Conservation (phyloP, 805 yeast genomes). For the Hanseniaspora taiwanica region DNA sequence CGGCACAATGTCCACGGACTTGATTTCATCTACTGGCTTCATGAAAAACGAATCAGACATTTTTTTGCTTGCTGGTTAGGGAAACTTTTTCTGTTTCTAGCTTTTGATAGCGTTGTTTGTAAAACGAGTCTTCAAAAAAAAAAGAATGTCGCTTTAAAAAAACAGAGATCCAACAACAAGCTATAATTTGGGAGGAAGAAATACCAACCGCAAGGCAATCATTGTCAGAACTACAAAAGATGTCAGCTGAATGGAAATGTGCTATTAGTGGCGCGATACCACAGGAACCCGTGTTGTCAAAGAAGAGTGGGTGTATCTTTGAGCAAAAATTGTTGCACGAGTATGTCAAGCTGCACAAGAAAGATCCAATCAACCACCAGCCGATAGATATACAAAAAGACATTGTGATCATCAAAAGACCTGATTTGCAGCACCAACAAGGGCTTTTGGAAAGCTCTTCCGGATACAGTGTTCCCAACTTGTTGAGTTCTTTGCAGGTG, state of each 20-base stretch:
- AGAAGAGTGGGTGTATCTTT: constrained; percentile 55
- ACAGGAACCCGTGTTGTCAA: constrained; percentile 62
- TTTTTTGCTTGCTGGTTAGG: not conserved
- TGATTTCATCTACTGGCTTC: constrained; percentile 2
- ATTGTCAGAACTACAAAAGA: not conserved
- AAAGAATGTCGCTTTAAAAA: too few species aligned
- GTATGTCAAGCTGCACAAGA: constrained; percentile 50
- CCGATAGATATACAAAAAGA: constrained; percentile 27
- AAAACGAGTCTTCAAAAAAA: too few species aligned
- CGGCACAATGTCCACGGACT: not conserved
- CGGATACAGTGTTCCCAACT: constrained; percentile 46
- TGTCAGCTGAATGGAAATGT: constrained; percentile 4
- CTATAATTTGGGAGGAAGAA: not conserved
- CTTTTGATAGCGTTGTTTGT: too few species aligned
- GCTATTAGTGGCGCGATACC: constrained; percentile 57
- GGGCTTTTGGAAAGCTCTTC: constrained; percentile 2
- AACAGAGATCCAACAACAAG: not conserved
- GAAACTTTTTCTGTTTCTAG: too few species aligned
- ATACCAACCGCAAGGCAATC: not conserved
- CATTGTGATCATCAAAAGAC: not conserved
- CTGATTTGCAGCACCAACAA: too few species aligned
- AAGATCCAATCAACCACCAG: constrained; percentile 66
- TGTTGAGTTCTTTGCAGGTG: constrained; percentile 63
- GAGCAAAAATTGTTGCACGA: constrained; percentile 48
- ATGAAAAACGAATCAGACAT: not conserved